Base-by-base conservation (phyloP, 2,329 filamentous ascomycete species). In the Pseudodiploospora longispora region DNA sequence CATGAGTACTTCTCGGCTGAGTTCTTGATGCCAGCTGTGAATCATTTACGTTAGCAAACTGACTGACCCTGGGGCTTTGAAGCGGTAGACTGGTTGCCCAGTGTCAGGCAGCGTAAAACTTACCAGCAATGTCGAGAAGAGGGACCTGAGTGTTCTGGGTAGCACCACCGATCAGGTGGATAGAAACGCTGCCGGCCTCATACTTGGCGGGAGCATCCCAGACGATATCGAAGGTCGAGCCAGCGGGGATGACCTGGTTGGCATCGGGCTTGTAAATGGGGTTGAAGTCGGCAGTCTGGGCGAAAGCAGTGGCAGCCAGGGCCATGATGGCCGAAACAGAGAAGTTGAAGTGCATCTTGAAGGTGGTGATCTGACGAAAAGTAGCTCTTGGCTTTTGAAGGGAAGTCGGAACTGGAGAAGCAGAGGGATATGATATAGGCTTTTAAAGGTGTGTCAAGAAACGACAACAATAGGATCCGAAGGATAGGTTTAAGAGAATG, bases 201-300 rank as follows among this genome's bases (percentile, higher is more conserved):
- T 69, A 70, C 47, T 62, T 54, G 42, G 62, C 55, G 44, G 63
- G 59, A 41, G 64, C 59, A 29, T 62, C 50, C 79, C 79, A 83
- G 51, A 62, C 60, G 58, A 83, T 68, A 50, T 62, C 61, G 58
- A 70, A 74, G 42, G 65, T 62, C 53, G 65, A 51, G 53, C 78
- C 78, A 36, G 75, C 72, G 30, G 60, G 43, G 50, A 82, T 50
- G 38, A 60, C 48, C 59, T 74, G 61, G 54, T 63, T 63, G 41
- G 65, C 35, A 30, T 55, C 51, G 47, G 79, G 79, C 47, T 62
- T 62, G 54, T 57, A 66, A 59, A 83, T 66, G 56, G 68, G 61
- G 59, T 79, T 69, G 64, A 81, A 83, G 56, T 70, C 71, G n/a
- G 63, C 45, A 40, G 71, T 74, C 63, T 78, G 75, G 41, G 76